These are phyloP conservation scores for Arthrobotrys conoides DNA, from an alignment of 2,329 filamentous ascomycete species.

Conservation along the genomic window DNA sequence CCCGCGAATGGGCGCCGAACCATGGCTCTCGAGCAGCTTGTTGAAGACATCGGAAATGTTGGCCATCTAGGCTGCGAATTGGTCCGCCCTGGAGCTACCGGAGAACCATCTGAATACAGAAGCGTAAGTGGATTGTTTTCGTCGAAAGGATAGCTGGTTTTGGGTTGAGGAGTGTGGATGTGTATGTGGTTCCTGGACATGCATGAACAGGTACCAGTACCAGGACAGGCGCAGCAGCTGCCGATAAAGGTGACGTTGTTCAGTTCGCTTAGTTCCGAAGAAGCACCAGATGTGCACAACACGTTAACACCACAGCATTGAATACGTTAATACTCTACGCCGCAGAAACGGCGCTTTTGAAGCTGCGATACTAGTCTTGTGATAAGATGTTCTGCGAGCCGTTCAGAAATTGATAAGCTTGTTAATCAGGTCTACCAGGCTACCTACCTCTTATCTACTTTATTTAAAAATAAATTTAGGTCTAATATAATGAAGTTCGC, in stretches of 20 bases:
- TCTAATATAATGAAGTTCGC: no score
- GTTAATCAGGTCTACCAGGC: no score
- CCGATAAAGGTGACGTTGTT: constrained; percentile 58
- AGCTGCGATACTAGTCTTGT: no score
- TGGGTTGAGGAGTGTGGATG: neutral
- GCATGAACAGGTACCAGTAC: no score
- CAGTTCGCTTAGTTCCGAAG: constrained; percentile 43
- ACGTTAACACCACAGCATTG: neutral
- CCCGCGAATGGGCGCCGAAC: constrained; percentile 60
- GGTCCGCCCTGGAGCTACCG: constrained; percentile 43
- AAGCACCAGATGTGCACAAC: neutral
- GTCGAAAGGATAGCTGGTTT: neutral
- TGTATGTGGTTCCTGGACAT: neutral
- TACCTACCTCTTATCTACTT: no score
- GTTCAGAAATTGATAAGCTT: no score
- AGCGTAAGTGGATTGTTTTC: neutral
- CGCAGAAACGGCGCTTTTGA: no score
- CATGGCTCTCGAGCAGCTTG: constrained; percentile 53
- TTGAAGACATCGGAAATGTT: constrained; percentile 58
- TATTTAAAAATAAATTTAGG: no score
- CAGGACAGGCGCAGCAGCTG: neutral
- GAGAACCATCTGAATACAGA: constrained; percentile 42
- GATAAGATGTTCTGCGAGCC: no score
- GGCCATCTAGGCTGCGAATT: constrained; percentile 55
- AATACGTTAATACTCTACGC: no score